These are phyloP conservation scores for Xerocomus nothofagi DNA, from an alignment of 1,284 basidiomycete species.

Conservation along the genomic window DNA sequence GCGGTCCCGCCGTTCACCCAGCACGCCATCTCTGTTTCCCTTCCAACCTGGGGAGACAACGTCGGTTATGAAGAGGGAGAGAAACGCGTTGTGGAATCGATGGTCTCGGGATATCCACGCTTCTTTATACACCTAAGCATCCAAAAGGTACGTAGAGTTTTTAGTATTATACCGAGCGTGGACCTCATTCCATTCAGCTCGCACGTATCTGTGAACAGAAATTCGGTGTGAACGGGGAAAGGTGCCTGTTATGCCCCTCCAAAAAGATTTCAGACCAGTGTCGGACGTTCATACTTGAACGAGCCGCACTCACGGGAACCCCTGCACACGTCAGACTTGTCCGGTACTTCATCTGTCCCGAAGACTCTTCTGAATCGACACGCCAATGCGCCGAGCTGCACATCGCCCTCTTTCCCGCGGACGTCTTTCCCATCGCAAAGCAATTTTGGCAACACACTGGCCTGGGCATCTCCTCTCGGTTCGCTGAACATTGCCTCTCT, in stretches of 20 bases:
- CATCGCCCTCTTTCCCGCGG: slow-evolving; percentile 77
- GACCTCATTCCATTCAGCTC: slow-evolving; percentile 51
- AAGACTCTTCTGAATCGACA: slow-evolving; percentile 38
- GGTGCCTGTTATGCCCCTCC: slow-evolving; percentile 78
- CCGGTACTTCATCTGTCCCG: slow-evolving; percentile 72
- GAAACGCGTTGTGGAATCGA: slow-evolving; percentile 76
- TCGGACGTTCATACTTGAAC: slow-evolving; percentile 69
- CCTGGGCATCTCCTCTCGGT: slow-evolving; percentile 84
- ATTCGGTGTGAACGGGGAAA: slow-evolving; percentile 71
- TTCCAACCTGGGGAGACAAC: slow-evolving; percentile 93
- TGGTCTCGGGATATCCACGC: slow-evolving; percentile 95
- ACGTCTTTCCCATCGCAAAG: slow-evolving; percentile 73
- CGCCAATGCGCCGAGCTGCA: slow-evolving; percentile 58
- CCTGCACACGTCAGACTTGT: slow-evolving; percentile 63
- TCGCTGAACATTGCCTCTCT: slow-evolving; percentile 81
- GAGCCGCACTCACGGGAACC: slow-evolving; percentile 42
- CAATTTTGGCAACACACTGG: slow-evolving; percentile 98
- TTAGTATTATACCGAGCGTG: background rate
- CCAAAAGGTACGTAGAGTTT: slow-evolving; percentile 69
- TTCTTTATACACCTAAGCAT: slow-evolving; percentile 95
- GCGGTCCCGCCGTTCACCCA: slow-evolving; percentile 67
- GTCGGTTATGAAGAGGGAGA: slow-evolving; percentile 94
- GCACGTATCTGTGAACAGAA: slow-evolving; percentile 74
- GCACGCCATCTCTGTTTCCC: slow-evolving; percentile 96
- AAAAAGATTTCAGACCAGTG: slow-evolving; percentile 73